Evolutionary conservation across 768 basidiomycete genomes (phyloP), one percentile per base, ranked within the genome.

Genomic region (Tylopilus sp.): DNA sequence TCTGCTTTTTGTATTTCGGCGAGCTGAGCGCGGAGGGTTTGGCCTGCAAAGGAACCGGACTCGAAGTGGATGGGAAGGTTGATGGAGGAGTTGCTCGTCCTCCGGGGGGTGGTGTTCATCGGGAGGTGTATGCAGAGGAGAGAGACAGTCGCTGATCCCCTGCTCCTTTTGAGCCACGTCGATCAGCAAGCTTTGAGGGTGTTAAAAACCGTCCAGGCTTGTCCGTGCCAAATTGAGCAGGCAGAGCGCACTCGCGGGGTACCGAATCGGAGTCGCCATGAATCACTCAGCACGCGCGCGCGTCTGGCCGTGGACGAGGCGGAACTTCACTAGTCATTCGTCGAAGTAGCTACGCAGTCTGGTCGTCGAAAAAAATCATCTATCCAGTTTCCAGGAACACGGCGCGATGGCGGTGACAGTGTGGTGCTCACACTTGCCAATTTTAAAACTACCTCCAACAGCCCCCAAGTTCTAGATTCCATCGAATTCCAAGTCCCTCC

Each of bases 1-100:
- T 84, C 76, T 12, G 86, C 83, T 60, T 84, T 82, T 66, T 87
- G 86, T 28, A 83, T 64, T 64, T 85, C 86, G 42, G 72, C 57
- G 55, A 83, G 71, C 58, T 82, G 77, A 36, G 77, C 73, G 36
- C 79, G 80, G 31, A 85, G 69, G 23, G 73, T 75, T 50, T 57
- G 73, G 22, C 83, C 85, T 40, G 76, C 69, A 64, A 87, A 83
- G 56, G 81, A 82, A 36, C 86, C 88, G 47, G 71, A 69, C 15
- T 66, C 67, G 58, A 82, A 88, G 52, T 71, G 72, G 40, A 85
- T 80, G 4, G 82, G 82, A 38, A 55, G 56, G 41, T 69, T 62
- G 33, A 70, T 63, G 38, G 35, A 51, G 6, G 69, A 69, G 22
- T 46, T 51, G 40, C 44, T 70, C 22, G 63, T 67, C 52, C 69